Evolutionary conservation across 768 basidiomycete species (phyloP).

Genomic region (Brasilioporus rufonigricans): DNA sequence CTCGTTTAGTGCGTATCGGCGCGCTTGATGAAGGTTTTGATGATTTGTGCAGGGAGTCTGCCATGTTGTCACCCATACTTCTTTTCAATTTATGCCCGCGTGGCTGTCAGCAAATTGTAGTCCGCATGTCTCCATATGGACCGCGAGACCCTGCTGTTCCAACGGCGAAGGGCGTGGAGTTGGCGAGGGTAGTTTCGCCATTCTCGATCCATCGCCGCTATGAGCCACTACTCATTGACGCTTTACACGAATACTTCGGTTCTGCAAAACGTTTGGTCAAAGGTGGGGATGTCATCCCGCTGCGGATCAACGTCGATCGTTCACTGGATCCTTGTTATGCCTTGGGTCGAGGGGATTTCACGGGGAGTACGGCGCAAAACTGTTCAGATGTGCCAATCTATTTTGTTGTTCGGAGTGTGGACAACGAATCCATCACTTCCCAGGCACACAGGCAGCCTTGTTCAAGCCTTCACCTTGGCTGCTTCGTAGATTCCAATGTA

Average conservation of each 20-base stretch:
- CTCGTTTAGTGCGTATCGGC: conserved; percentile 56
- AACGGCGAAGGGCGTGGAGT: conserved; percentile 61
- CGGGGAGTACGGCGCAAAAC: neutral
- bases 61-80: conserved; percentile 44
- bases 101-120: conserved; percentile 28
- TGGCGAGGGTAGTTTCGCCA: conserved; percentile 81
- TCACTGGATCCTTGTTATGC: conserved; percentile 20
- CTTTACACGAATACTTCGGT: conserved; percentile 64
- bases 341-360: conserved; percentile 7
- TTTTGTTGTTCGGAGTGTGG: conserved; percentile 78
- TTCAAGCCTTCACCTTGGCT: conserved; percentile 72
- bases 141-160: conserved; percentile 60
- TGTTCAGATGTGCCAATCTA: conserved; percentile 52
- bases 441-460: conserved; percentile 47
- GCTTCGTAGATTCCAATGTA: conserved; percentile 69
- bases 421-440: conserved; percentile 52
- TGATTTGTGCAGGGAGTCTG: conserved; percentile 36
- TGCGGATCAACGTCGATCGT: conserved; percentile 57
- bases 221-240: conserved; percentile 58
- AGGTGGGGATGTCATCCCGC: conserved; percentile 68
- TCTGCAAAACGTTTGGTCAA: conserved; percentile 55
- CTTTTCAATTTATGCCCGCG: conserved; percentile 49
- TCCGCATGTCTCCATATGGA: conserved; percentile 62
- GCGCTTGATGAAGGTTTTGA: conserved; percentile 46
- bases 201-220: conserved; percentile 62